A percentile compares a stretch with the other conserved stretches of the same genome.
Evolutionary conservation across 108 stramenopile species (phyloP).

Genomic region (Stephanodiscus minutulus): DNA sequence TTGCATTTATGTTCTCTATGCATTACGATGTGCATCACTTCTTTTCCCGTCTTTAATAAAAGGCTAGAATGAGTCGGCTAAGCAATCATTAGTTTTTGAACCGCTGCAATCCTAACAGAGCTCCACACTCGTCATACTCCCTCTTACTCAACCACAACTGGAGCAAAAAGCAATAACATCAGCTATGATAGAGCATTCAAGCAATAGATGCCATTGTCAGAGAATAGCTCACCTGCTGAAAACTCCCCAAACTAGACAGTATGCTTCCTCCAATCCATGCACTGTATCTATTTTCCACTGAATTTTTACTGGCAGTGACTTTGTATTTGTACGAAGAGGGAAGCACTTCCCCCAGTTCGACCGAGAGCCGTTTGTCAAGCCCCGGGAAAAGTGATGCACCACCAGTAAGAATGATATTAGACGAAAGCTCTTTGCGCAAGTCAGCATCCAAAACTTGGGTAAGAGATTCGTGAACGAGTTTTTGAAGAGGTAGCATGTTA

Average conservation of each 20-base stretch:
- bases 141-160: constrained; percentile 89
- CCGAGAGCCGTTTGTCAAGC: constrained; percentile 71
- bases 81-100: constrained; percentile 38
- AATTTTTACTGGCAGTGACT: constrained; percentile 63
- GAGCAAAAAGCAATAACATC: neutral
- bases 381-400: constrained; percentile 66
- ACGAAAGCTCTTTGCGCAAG: constrained; percentile 77
- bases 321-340: constrained; percentile 70
- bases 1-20: too few species aligned
- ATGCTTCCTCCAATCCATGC: constrained; percentile 96
- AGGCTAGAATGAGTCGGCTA: neutral
- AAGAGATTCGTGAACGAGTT: constrained; percentile 71
- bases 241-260: constrained; percentile 93
- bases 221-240: constrained; percentile 65
- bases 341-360: constrained; percentile 57
- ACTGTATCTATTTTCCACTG: constrained; percentile 78
- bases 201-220: neutral
- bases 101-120: constrained; percentile 71
- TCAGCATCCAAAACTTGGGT: constrained; percentile 77
- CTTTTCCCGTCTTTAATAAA: too few species aligned
- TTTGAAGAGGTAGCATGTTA: constrained; percentile 64
- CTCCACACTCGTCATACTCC: constrained; percentile 95
- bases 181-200: neutral
- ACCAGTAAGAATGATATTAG: constrained; percentile 75
- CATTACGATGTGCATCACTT: too few species aligned